These are phyloP conservation scores for Peniophora sp. DNA, from an alignment of 1,284 basidiomycete genomes.

Conservation along the genomic window DNA sequence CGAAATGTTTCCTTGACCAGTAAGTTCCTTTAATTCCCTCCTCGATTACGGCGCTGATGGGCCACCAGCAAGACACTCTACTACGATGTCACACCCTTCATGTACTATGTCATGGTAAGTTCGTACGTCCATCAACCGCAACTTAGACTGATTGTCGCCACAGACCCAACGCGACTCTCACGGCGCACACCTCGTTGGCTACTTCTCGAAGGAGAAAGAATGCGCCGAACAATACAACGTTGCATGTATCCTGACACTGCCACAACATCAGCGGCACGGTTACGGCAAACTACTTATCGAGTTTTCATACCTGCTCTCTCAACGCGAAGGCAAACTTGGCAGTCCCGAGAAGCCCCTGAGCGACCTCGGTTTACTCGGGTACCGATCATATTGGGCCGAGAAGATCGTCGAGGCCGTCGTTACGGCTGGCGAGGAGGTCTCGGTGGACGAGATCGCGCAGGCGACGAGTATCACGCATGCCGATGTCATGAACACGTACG, in stretches of 20 bases:
- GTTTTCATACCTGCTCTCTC: conserved; percentile 97
- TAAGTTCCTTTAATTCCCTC: conserved; percentile 21
- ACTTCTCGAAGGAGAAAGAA: conserved; percentile 99
- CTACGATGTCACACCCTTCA: conserved; percentile 99
- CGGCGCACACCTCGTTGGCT: conserved; percentile 94
- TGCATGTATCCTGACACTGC: conserved; percentile 96
- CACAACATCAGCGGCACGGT: conserved; percentile 94
- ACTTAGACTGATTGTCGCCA: neutral
- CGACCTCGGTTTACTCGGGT: conserved; percentile 89
- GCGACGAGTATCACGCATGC: conserved; percentile 95
- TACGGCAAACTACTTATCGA: conserved; percentile 96
- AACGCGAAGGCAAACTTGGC: conserved; percentile 93
- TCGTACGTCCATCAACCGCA: conserved; percentile 1
- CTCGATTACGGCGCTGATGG: neutral
- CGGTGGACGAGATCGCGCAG: conserved; percentile 96
- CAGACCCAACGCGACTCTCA: conserved; percentile 68
- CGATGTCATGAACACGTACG: conserved; percentile 97
- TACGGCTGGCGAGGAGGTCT: conserved; percentile 69
- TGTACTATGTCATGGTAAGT: conserved; percentile 96
- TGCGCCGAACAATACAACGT: conserved; percentile 98
- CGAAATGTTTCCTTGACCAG: conserved; percentile 99
- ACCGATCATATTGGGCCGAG: conserved; percentile 97
- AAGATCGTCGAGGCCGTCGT: conserved; percentile 91
- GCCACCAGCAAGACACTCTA: conserved; percentile 88
- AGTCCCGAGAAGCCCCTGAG: conserved; percentile 97